Evolutionary conservation across 129 eudicot genomes (phyloP).

Genomic region (Artemisia tridentata): DNA sequence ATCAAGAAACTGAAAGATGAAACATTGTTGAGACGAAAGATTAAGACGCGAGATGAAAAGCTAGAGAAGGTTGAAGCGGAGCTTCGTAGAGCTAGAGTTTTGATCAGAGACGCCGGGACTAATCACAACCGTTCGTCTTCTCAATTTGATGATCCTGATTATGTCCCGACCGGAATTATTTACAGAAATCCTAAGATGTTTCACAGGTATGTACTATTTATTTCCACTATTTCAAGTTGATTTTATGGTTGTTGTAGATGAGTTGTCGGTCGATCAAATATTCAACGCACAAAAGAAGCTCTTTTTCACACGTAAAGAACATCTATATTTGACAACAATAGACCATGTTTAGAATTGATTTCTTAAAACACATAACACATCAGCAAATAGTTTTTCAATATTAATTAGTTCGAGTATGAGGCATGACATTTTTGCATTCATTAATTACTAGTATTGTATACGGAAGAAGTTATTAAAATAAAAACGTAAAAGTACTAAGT

Average conservation of each 20-base stretch:
- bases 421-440: background rate
- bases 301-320: background rate
- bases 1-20: constrained; percentile 45
- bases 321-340: background rate
- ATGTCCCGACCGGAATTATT: constrained; percentile 66
- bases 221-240: background rate
- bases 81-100: constrained; percentile 67
- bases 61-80: constrained; percentile 48
- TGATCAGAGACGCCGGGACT: constrained; percentile 41
- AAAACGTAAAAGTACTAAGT: too few relatives aligned
- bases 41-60: constrained; percentile 49
- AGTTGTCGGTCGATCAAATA: constrained; percentile 11
- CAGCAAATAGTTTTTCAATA: background rate
- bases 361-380: background rate
- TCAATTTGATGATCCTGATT: constrained; percentile 43
- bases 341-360: background rate
- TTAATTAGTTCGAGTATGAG: background rate
- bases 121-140: constrained; percentile 30
- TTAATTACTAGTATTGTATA: background rate
- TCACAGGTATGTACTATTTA: constrained; percentile 60
- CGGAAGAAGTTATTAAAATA: too few relatives aligned
- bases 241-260: background rate
- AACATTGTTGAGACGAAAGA: constrained; percentile 30
- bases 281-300: background rate
- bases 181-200: constrained; percentile 63